Evolutionary conservation across 2,329 filamentous ascomycete species (phyloP).

Genomic region (Hypoxylon sp.): DNA sequence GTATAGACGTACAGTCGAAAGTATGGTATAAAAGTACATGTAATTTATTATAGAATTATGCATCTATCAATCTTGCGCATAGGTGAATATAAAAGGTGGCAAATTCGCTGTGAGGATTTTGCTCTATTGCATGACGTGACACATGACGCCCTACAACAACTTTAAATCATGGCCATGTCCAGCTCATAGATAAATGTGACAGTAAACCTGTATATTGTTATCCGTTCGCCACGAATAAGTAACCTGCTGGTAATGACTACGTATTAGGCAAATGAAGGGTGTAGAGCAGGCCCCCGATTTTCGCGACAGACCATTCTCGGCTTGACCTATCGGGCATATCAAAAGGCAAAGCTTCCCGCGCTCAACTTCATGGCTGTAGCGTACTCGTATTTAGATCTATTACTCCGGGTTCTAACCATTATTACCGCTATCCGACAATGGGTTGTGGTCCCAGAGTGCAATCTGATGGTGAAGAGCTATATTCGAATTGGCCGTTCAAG

Average conservation of each 20-base stretch:
- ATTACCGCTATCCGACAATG: background rate
- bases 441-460: background rate
- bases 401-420: background rate
- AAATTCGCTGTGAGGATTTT: background rate
- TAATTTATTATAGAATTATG: background rate
- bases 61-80: slow-evolving; percentile 1
- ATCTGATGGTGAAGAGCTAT: background rate
- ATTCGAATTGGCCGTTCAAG: background rate
- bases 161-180: slow-evolving; percentile 1
- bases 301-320: background rate
- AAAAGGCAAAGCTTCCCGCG: background rate
- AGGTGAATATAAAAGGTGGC: slow-evolving; percentile 17
- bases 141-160: slow-evolving; percentile 8
- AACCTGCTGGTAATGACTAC: background rate
- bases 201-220: background rate
- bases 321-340: background rate
- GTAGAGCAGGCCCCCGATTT: slow-evolving; percentile 12
- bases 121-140: slow-evolving; percentile 1
- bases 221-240: slow-evolving; percentile 2
- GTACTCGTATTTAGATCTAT: background rate
- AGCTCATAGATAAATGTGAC: background rate
- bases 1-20: background rate
- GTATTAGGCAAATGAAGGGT: slow-evolving; percentile 2
- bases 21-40: background rate
- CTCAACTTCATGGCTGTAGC: background rate